A percentile compares a stretch with the other conserved stretches of the same genome.
These are phyloP conservation scores for Ophiostoma novo-ulmi DNA, from an alignment of 2,329 filamentous ascomycete species.

Conservation along the genomic window DNA sequence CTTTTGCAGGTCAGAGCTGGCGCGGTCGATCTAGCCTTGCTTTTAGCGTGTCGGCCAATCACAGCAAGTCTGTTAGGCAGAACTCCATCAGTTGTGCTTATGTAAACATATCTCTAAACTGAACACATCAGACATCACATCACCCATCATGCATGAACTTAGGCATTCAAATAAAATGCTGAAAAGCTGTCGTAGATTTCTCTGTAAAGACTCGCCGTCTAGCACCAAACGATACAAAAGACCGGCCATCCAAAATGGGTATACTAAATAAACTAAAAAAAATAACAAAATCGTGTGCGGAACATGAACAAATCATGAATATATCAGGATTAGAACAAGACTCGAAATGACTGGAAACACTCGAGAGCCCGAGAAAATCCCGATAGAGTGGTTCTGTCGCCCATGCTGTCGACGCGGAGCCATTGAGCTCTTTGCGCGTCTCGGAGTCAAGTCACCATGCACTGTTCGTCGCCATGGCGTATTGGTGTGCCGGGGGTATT, in stretches of 20 bases:
- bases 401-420: not conserved
- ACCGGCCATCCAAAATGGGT: slow-evolving; percentile 15
- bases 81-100: not conserved
- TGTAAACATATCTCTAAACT: not conserved
- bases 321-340: not conserved
- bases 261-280: slow-evolving; percentile 10
- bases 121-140: not conserved
- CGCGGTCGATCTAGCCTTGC: slow-evolving; percentile 8
- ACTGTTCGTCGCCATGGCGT: not conserved
- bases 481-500: not conserved
- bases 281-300: slow-evolving; percentile 11
- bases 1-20: not conserved
- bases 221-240: slow-evolving; percentile 6
- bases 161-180: not conserved
- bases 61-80: not conserved
- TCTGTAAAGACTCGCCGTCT: slow-evolving; percentile 9
- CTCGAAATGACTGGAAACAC: not conserved
- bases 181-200: slow-evolving; percentile 14
- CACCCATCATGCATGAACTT: too few species aligned
- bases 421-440: not conserved
- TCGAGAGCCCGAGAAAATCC: not conserved
- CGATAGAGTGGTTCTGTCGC: not conserved
- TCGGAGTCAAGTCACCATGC: not conserved
- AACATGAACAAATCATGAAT: not conserved
- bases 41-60: slow-evolving; percentile 13